Conservation (phyloP, 768 basidiomycete species). For the Psilocybe sp. region DNA sequence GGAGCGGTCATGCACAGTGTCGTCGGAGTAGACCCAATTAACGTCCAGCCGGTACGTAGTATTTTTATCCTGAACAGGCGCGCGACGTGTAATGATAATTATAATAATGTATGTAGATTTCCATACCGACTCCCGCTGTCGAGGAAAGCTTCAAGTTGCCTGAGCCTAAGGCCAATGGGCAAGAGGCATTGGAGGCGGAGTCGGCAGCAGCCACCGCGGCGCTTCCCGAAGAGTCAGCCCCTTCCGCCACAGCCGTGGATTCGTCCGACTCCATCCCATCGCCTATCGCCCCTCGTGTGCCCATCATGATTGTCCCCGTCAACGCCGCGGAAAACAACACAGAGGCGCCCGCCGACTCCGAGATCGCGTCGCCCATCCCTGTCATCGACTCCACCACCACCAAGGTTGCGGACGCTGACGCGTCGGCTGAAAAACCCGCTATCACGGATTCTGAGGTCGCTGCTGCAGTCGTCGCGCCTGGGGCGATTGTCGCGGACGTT, state of each 20-base stretch:
- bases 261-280: slow-evolving; percentile 6
- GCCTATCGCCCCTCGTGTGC: slow-evolving; percentile 28
- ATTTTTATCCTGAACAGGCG: background rate
- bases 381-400: background rate
- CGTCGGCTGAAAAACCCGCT: too few relatives aligned
- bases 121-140: slow-evolving; percentile 27
- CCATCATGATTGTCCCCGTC: slow-evolving; percentile 38
- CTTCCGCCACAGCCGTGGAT: slow-evolving; percentile 3
- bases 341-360: slow-evolving; percentile 9
- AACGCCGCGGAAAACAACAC: slow-evolving; percentile 37
- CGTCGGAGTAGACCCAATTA: slow-evolving; percentile 39
- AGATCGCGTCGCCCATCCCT: background rate
- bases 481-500: background rate
- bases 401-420: too few relatives aligned
- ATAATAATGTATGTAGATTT: slow-evolving; percentile 16
- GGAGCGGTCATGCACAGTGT: slow-evolving; percentile 35
- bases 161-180: too few relatives aligned
- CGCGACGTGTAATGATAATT: too few relatives aligned
- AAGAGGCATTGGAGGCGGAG: too few relatives aligned
- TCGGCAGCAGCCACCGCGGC: slow-evolving; percentile 13
- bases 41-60: slow-evolving; percentile 28
- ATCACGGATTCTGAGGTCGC: too few relatives aligned
- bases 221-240: slow-evolving; percentile 6
- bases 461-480: too few relatives aligned
- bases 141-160: slow-evolving; percentile 19